phyloP scores from a whole-genome alignment of 257 asterid genomes.

The Solanum peruvianum region DNA sequence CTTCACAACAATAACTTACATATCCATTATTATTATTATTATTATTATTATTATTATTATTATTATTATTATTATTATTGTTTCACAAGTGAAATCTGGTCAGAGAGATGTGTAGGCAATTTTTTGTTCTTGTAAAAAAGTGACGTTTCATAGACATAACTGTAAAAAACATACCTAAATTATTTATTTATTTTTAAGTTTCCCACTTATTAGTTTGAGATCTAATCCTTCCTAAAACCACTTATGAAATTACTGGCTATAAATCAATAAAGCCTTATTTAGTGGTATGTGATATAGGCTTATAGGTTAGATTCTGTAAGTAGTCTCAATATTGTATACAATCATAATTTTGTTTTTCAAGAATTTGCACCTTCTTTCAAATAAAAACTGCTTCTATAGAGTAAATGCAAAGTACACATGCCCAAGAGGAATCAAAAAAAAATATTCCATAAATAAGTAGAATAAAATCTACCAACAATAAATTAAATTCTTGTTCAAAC shows the following conservation, averaged over 20 bases:
- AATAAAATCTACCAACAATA: not conserved
- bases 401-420: not conserved
- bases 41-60: too few relatives aligned
- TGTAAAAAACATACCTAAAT: too few relatives aligned
- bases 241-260: not conserved
- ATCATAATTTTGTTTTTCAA: not conserved
- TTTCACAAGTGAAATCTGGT: not conserved
- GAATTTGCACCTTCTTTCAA: not conserved
- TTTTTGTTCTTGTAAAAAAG: too few relatives aligned
- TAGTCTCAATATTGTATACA: not conserved
- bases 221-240: too few relatives aligned
- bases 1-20: not conserved
- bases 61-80: too few relatives aligned
- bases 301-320: not conserved
- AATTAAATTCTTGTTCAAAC: not conserved
- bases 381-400: not conserved
- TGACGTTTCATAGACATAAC: too few relatives aligned
- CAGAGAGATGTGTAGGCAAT: too few relatives aligned
- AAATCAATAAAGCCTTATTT: too few relatives aligned
- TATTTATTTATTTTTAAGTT: too few relatives aligned
- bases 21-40: not conserved
- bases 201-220: too few relatives aligned
- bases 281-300: not conserved
- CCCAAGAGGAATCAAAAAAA: not conserved
- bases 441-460: not conserved